phyloP scores from a whole-genome alignment of 1,139 yeast genomes.

The Suhomyces choctaworum region DNA sequence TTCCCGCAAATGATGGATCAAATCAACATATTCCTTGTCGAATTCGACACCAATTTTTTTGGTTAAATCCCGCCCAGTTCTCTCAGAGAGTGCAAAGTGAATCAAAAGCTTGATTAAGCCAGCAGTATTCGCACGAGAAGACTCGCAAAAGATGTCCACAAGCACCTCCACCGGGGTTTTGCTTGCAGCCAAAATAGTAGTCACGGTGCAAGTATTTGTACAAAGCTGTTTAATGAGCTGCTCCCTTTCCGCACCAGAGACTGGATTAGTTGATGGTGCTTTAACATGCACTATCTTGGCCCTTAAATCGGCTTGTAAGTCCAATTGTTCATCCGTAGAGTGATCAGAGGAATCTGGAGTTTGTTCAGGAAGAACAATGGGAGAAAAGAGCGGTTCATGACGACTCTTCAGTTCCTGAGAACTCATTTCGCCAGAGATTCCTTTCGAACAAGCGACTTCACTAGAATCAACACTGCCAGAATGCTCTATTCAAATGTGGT shows the following conservation, averaged over 20 bases:
- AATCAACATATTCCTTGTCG: background rate
- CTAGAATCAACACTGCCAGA: too few relatives aligned
- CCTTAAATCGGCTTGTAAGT: too few relatives aligned
- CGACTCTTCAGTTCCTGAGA: background rate
- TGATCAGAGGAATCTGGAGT: conserved; percentile 20
- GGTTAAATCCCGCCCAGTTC: background rate
- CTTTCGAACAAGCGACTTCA: too few relatives aligned
- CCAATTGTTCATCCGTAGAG: conserved; percentile 15
- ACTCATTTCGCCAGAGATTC: conserved; percentile 3
- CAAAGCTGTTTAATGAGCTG: background rate
- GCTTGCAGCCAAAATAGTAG: background rate
- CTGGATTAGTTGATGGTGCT: too few relatives aligned
- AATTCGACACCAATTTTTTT: background rate
- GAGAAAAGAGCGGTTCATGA: conserved; percentile 14
- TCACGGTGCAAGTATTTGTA: background rate
- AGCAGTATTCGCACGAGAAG: too few relatives aligned
- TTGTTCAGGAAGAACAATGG: conserved; percentile 10
- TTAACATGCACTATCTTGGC: too few relatives aligned
- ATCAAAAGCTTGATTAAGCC: background rate
- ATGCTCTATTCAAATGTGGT: too few relatives aligned
- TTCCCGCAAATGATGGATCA: background rate
- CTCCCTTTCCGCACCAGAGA: background rate
- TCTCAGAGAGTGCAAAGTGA: background rate
- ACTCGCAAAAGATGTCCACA: background rate
- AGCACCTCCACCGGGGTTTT: background rate